These are phyloP conservation scores for Alternaria solani DNA, from an alignment of 2,329 filamentous ascomycete species.

Conservation along the genomic window DNA sequence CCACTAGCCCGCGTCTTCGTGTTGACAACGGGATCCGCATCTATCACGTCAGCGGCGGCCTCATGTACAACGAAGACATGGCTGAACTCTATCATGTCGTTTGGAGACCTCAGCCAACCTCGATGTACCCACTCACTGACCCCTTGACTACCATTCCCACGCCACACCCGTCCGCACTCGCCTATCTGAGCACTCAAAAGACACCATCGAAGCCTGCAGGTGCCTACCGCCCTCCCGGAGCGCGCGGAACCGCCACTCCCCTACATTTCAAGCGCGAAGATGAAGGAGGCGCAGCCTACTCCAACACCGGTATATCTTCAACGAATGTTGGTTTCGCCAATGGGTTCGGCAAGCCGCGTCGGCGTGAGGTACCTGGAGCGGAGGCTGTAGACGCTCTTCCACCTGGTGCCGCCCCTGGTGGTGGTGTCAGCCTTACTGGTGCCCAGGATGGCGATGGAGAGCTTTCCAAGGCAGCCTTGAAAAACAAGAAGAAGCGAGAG, in stretches of 20 bases:
- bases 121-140: conserved; percentile 69
- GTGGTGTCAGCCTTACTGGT: conserved; percentile 70
- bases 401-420: conserved; percentile 73
- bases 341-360: conserved; percentile 78
- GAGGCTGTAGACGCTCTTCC: conserved; percentile 72
- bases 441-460: conserved; percentile 74
- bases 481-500: conserved; percentile 98
- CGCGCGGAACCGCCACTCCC: conserved; percentile 86
- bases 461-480: conserved; percentile 82
- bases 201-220: conserved; percentile 97
- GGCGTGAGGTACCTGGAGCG: conserved; percentile 86
- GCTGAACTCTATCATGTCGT: conserved; percentile 86
- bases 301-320: conserved; percentile 79
- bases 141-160: conserved; percentile 76
- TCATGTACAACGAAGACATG: conserved; percentile 98
- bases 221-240: conserved; percentile 93
- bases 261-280: conserved; percentile 98
- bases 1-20: conserved; percentile 90
- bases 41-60: conserved; percentile 86
- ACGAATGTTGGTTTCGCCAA: conserved; percentile 65
- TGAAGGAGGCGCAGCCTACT: conserved; percentile 88
- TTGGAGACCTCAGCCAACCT: conserved; percentile 80
- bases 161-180: conserved; percentile 82
- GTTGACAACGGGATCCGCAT: conserved; percentile 97
- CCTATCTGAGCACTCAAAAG: conserved; percentile 86